Conservation (phyloP, 208 protist species). For the Blechomonas ayalai region DNA sequence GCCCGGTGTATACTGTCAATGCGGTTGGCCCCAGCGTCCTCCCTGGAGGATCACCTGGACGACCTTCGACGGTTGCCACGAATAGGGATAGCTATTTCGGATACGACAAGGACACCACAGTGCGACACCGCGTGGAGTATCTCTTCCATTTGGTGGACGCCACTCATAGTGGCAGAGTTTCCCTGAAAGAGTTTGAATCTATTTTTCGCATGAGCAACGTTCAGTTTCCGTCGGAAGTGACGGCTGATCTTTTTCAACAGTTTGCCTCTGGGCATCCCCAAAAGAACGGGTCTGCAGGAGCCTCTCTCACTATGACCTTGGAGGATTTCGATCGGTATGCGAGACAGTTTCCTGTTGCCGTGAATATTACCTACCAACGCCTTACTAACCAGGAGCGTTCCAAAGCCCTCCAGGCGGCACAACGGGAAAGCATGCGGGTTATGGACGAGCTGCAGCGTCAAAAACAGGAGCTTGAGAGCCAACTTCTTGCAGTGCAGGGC, state of each 20-base stretch:
- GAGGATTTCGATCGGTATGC: slow-evolving; percentile 57
- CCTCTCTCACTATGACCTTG: slow-evolving; percentile 21
- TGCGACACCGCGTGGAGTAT: slow-evolving; percentile 49
- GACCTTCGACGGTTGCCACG: no score
- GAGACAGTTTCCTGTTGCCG: slow-evolving; percentile 47
- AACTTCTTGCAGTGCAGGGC: slow-evolving; percentile 25
- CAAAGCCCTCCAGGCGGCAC: slow-evolving; percentile 35
- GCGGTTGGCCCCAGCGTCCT: no score
- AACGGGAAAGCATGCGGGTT: slow-evolving; percentile 21
- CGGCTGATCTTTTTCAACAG: slow-evolving; percentile 43
- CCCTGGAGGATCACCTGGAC: no score
- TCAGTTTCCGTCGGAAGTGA: slow-evolving; percentile 41
- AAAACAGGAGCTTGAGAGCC: slow-evolving; percentile 36
- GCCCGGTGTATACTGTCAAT: no score
- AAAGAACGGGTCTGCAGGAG: neutral
- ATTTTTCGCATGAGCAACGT: slow-evolving; percentile 51
- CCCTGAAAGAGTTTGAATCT: slow-evolving; percentile 33
- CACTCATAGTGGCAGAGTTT: slow-evolving; percentile 13
- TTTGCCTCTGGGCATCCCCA: slow-evolving; percentile 19
- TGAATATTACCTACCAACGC: slow-evolving; percentile 63
- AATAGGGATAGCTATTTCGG: no score
- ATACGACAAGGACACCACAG: slow-evolving; percentile 36
- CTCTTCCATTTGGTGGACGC: slow-evolving; percentile 36
- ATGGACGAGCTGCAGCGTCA: slow-evolving; percentile 27
- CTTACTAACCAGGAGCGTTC: slow-evolving; percentile 50